phyloP scores from a whole-genome alignment of 441 rosid species.

The Erysimum pusillum region DNA sequence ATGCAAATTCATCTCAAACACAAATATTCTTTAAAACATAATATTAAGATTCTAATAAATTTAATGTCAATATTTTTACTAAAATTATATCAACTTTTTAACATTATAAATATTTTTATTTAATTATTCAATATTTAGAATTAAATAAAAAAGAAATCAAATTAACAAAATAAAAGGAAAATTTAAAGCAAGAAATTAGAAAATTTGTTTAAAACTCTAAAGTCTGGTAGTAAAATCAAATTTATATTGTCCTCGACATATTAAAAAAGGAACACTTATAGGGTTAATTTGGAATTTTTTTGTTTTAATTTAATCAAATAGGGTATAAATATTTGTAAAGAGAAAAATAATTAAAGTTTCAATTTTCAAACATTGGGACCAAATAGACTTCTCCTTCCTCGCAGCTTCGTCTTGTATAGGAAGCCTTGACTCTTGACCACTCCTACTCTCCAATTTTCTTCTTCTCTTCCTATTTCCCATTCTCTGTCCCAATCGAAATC shows the following conservation, averaged over 20 bases:
- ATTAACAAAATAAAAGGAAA: too few species aligned
- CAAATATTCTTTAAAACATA: too few species aligned
- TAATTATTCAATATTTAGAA: not conserved
- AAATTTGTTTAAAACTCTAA: not conserved
- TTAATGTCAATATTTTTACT: too few species aligned
- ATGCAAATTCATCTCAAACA: too few species aligned
- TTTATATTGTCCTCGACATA: not conserved
- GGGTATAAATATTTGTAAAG: too few species aligned
- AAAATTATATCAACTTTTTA: too few species aligned
- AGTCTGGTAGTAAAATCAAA: not conserved
- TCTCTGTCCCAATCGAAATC: slow-evolving; percentile 26
- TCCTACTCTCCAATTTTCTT: not conserved
- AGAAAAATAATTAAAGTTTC: too few species aligned
- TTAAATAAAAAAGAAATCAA: not conserved
- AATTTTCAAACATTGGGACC: not conserved
- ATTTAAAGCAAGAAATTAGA: not conserved
- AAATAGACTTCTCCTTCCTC: slow-evolving; percentile 27
- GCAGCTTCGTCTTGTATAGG: slow-evolving; percentile 18
- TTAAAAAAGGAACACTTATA: not conserved
- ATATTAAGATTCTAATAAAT: too few species aligned
- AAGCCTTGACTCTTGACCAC: slow-evolving; percentile 37
- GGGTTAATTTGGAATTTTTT: not conserved
- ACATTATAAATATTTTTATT: not conserved
- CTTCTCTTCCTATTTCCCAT: not conserved
- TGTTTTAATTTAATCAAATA: too few species aligned